Evolutionary conservation across 2,329 filamentous ascomycete species (phyloP), one percentile per base, ranked within the genome.

Genomic region (Ceratocystis eucalypticola): DNA sequence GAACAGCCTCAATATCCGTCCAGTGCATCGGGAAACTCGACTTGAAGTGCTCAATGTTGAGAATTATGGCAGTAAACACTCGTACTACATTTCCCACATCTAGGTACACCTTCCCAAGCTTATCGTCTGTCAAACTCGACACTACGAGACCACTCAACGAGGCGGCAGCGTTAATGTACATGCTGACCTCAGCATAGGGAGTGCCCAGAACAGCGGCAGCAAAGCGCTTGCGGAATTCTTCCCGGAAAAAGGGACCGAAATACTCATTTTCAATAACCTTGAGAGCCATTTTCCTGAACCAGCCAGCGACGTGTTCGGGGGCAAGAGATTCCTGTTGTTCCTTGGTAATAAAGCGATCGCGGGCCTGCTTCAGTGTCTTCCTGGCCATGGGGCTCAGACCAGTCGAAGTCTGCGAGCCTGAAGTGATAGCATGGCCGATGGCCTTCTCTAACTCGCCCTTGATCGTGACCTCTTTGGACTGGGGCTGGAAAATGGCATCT

Each of bases 61-160:
- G 80, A 66, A 91, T 85, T 0, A 88, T 85, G 0, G 74, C 71
- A 0, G 89, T 92, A 68, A 95, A 83, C 1, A 85, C 84, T 61
- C 87, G 83, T 63, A 96, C 84, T 66, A 96, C 86, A 62, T 77
- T 77, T 0, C 88, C 84, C 1, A 97, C 85, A 69, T 94, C 89
- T 55, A 85, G 81, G 70, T 95, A 88, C n/a, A 95, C 93, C 70
- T 89, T 88, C 15, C 93, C 93, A 72, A 86, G 94, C 61, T 82
- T 82, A 73, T 97, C 93, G 74, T 97, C 92, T 2, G 79, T 78
- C 65, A 96, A 76, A 74, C 88, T 93, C 69, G 83, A 82, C 3
- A 90, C 82, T 0, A 89, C 83, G 33, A 97, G 80, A 62, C 82
- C 80, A 12, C 84, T 84, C 48, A 94, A 77, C 0, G 87, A 83